These are phyloP conservation scores for Imleria badia DNA, from an alignment of 768 basidiomycete genomes.

Conservation along the genomic window DNA sequence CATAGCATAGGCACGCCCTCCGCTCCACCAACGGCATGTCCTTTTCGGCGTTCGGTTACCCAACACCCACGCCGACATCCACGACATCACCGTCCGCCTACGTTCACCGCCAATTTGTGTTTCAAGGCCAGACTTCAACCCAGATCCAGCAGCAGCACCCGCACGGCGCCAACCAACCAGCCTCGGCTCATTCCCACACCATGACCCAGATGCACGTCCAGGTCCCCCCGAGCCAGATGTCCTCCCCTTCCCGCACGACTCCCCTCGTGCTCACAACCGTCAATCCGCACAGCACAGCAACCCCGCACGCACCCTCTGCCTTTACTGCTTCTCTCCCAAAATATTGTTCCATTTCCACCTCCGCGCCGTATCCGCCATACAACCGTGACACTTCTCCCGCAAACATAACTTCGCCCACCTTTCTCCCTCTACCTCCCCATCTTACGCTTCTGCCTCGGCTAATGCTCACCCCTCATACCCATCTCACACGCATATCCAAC, in stretches of 20 bases:
- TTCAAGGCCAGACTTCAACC: constrained; percentile 17
- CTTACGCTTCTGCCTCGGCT: constrained; percentile 16
- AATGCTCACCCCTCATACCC: constrained; percentile 12
- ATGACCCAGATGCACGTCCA: no score
- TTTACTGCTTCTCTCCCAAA: constrained; percentile 20
- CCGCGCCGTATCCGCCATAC: constrained; percentile 21
- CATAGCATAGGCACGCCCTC: not conserved
- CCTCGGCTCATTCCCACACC: constrained; percentile 15
- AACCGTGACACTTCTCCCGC: constrained; percentile 19
- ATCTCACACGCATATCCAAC: constrained; percentile 21
- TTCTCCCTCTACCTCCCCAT: constrained; percentile 20
- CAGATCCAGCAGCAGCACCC: constrained; percentile 24
- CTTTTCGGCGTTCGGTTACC: constrained; percentile 21
- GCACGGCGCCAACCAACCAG: constrained; percentile 6
- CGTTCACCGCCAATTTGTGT: constrained; percentile 21
- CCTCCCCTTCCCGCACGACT: constrained; percentile 26
- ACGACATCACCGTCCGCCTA: constrained; percentile 21
- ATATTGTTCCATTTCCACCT: constrained; percentile 19
- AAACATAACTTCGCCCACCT: constrained; percentile 30
- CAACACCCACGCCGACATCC: constrained; percentile 24
- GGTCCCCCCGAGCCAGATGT: constrained; percentile 5
- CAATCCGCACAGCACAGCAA: constrained; percentile 14
- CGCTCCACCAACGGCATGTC: constrained; percentile 15
- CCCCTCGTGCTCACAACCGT: constrained; percentile 31
- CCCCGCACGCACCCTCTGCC: constrained; percentile 7